phyloP scores from a whole-genome alignment of 2,329 filamentous ascomycete genomes.

The Colletotrichum noveboracense region DNA sequence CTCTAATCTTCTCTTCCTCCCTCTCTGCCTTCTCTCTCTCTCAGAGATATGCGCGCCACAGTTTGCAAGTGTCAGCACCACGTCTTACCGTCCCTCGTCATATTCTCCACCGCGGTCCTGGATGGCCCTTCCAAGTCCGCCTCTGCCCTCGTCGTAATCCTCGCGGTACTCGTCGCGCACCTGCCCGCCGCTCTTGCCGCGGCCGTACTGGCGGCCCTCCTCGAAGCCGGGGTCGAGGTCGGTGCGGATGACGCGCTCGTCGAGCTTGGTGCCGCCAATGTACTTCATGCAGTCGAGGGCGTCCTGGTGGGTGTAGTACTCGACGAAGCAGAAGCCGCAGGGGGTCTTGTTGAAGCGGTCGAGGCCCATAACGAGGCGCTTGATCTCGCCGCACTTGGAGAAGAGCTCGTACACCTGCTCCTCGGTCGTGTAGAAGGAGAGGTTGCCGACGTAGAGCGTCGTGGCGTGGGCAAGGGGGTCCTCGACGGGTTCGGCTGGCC shows the following conservation, averaged over 20 bases:
- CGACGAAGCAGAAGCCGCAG: constrained; percentile 99
- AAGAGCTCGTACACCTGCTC: constrained; percentile 99
- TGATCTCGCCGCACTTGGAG: constrained; percentile 96
- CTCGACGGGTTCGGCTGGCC: constrained; percentile 60
- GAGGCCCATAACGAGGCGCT: constrained; percentile 95
- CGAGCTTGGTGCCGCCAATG: constrained; percentile 95
- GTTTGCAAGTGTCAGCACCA: not conserved
- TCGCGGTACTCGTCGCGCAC: constrained; percentile 97
- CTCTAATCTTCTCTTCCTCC: constrained; percentile 23
- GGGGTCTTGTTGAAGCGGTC: constrained; percentile 98
- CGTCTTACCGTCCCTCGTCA: constrained; percentile 43
- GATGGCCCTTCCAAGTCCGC: constrained; percentile 83
- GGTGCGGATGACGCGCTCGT: constrained; percentile 94
- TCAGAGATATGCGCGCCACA: not conserved
- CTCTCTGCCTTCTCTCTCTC: not conserved
- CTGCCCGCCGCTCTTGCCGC: constrained; percentile 94
- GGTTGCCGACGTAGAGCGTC: constrained; percentile 96
- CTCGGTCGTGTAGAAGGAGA: constrained; percentile 99
- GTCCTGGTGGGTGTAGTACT: constrained; percentile 98
- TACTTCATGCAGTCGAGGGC: constrained; percentile 99
- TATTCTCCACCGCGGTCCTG: constrained; percentile 45
- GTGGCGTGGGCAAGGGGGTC: constrained; percentile 87
- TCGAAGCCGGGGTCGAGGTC: constrained; percentile 96
- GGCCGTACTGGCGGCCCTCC: constrained; percentile 94
- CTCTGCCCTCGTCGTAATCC: constrained; percentile 94